phyloP scores from a whole-genome alignment of 805 yeast species.

The Tetrapisispora nanseiensis region DNA sequence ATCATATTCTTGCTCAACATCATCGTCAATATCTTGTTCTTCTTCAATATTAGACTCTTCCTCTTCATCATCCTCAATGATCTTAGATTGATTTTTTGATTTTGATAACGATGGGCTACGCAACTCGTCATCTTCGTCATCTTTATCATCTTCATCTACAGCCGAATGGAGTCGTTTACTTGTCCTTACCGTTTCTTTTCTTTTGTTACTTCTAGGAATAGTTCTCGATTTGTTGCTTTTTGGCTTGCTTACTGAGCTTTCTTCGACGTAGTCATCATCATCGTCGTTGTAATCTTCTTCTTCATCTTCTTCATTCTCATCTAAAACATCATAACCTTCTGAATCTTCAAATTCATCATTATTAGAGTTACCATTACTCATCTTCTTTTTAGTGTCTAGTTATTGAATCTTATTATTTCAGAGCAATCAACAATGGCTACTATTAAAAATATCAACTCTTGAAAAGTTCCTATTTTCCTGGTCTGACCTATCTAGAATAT shows the following conservation, averaged over 20 bases:
- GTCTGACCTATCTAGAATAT: too few species aligned
- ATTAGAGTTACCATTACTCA: neutral
- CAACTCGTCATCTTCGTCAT: constrained; percentile 7
- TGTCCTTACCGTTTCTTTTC: neutral
- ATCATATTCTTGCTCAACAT: constrained; percentile 19
- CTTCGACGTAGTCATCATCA: constrained; percentile 8
- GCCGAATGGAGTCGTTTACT: neutral
- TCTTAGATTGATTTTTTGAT: neutral
- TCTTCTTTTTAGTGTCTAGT: neutral
- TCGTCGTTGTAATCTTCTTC: constrained; percentile 10
- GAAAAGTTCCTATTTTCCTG: too few species aligned
- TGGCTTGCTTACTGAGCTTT: neutral
- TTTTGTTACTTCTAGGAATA: neutral
- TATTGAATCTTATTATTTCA: too few species aligned
- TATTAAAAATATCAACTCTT: too few species aligned
- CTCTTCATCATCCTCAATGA: constrained; percentile 7
- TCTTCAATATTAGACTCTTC: constrained; percentile 11
- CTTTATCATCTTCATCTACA: constrained; percentile 2
- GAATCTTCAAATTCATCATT: neutral
- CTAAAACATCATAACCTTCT: constrained; percentile 4
- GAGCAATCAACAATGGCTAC: too few species aligned
- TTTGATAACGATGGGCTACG: neutral
- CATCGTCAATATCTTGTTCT: constrained; percentile 14
- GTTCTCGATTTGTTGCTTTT: neutral
- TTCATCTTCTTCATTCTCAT: constrained; percentile 8